Conservation (phyloP, 768 basidiomycete genomes). For the Leccinum boreale region DNA sequence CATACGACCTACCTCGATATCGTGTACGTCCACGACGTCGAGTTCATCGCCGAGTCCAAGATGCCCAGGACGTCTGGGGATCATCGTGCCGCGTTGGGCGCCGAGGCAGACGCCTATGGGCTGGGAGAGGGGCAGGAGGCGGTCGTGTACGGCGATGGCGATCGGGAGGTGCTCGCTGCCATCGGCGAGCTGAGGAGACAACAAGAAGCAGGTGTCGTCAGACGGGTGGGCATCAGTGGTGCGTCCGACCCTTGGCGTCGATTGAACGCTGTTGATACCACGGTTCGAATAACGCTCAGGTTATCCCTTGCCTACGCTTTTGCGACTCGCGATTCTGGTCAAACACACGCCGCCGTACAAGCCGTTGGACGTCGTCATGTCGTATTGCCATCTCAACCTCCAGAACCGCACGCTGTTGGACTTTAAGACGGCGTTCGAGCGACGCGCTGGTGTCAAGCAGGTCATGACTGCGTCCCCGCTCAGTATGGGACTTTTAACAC, state of each 20-base stretch:
- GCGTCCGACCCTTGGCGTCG: not conserved
- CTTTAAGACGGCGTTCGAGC: conserved; percentile 55
- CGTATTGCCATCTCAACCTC: conserved; percentile 77
- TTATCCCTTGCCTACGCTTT: conserved; percentile 77
- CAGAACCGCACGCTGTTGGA: conserved; percentile 62
- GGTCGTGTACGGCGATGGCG: conserved; percentile 62
- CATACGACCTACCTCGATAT: conserved; percentile 76
- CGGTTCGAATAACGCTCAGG: conserved; percentile 61
- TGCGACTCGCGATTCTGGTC: conserved; percentile 77
- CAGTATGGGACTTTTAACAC: conserved; percentile 76
- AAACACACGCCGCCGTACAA: conserved; percentile 61
- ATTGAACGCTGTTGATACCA: not conserved
- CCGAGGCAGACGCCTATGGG: conserved; percentile 61
- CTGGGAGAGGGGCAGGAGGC: conserved; percentile 55
- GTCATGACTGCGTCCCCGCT: conserved; percentile 79
- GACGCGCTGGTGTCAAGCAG: conserved; percentile 63
- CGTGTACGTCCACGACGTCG: conserved; percentile 83
- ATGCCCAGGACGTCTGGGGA: conserved; percentile 51
- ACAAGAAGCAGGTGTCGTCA: conserved; percentile 70
- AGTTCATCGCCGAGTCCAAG: conserved; percentile 62
- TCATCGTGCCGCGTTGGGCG: conserved; percentile 51
- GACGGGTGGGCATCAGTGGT: conserved; percentile 80
- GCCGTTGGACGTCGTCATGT: conserved; percentile 75
- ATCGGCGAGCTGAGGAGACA: conserved; percentile 61
- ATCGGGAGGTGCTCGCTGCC: conserved; percentile 68